Percentiles rank a stretch among this genome's conserved stretches.
Evolutionary conservation across 129 eudicot genomes (phyloP).

Genomic region (Apium graveolens): DNA sequence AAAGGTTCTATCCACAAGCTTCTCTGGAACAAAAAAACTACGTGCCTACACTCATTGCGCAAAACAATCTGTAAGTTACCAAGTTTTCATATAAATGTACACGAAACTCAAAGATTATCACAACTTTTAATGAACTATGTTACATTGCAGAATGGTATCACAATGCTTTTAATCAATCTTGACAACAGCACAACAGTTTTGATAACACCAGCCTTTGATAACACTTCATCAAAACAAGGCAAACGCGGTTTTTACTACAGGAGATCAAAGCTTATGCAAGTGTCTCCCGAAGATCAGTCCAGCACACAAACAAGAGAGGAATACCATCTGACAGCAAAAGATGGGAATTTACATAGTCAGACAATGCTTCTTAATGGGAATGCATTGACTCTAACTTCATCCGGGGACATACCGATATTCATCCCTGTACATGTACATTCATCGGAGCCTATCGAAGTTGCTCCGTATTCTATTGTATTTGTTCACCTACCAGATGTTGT

Average conservation of each 20-base stretch:
- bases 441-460: conserved; percentile 47
- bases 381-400: conserved; percentile 35
- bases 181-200: conserved; percentile 48
- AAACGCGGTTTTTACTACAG: conserved; percentile 30
- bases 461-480: conserved; percentile 68
- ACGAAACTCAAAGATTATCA: not conserved
- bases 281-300: not conserved
- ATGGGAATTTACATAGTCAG: conserved; percentile 70
- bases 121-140: conserved; percentile 8
- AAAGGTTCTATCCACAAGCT: conserved; percentile 56
- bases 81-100: not conserved
- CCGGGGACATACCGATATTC: conserved; percentile 51
- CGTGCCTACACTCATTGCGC: conserved; percentile 89
- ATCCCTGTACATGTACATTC: conserved; percentile 38
- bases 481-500: conserved; percentile 45
- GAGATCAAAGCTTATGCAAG: conserved; percentile 12
- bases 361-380: conserved; percentile 62
- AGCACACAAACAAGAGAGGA: conserved; percentile 38
- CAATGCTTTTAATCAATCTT: conserved; percentile 58
- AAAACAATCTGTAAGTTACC: conserved; percentile 43
- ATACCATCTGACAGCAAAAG: conserved; percentile 73
- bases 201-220: conserved; percentile 29
- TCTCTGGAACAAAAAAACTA: conserved; percentile 40
- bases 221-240: conserved; percentile 14
- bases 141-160: conserved; percentile 61